A percentile compares a stretch with the other conserved stretches of the same genome.
Evolutionary conservation across 228 moss, liverwort and hornwort species (phyloP).

Genomic region (Sphagnum magellanicum): DNA sequence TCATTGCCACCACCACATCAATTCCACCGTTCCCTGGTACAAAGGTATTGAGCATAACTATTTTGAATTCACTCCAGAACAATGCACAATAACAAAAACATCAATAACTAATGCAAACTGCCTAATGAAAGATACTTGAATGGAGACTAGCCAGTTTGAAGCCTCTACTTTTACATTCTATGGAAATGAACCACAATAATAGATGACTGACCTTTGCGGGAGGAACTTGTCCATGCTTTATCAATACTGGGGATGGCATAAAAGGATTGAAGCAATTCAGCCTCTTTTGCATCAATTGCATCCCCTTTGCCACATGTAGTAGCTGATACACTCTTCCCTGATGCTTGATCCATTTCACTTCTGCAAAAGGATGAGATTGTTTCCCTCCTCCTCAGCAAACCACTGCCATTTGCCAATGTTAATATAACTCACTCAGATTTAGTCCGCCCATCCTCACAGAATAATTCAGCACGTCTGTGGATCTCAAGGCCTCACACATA

Average conservation of each 20-base stretch:
- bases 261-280: slow-evolving; percentile 87
- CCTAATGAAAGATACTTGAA: too few species aligned
- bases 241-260: slow-evolving; percentile 86
- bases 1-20: slow-evolving; percentile 96
- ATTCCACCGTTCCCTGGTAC: slow-evolving; percentile 67
- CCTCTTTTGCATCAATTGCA: slow-evolving; percentile 47
- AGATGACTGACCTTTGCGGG: slow-evolving; percentile 39
- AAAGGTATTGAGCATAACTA: not conserved
- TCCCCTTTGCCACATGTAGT: slow-evolving; percentile 46
- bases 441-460: too few species aligned
- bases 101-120: too few species aligned
- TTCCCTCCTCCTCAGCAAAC: slow-evolving; percentile 22
- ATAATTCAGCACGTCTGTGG: too few species aligned
- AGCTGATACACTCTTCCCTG: slow-evolving; percentile 39
- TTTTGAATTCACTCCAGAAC: not conserved
- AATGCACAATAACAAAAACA: too few species aligned
- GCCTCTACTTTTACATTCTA: too few species aligned
- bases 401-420: slow-evolving; percentile 1
- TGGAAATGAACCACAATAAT: not conserved
- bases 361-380: not conserved
- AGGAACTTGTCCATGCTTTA: slow-evolving; percentile 90
- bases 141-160: too few species aligned
- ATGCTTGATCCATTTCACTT: slow-evolving; percentile 48
- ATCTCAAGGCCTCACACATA: too few species aligned
- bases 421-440: not conserved